Evolutionary conservation across 371 early-diverging fungal genomes (phyloP).

Genomic region (Synchytrium microbalum): DNA sequence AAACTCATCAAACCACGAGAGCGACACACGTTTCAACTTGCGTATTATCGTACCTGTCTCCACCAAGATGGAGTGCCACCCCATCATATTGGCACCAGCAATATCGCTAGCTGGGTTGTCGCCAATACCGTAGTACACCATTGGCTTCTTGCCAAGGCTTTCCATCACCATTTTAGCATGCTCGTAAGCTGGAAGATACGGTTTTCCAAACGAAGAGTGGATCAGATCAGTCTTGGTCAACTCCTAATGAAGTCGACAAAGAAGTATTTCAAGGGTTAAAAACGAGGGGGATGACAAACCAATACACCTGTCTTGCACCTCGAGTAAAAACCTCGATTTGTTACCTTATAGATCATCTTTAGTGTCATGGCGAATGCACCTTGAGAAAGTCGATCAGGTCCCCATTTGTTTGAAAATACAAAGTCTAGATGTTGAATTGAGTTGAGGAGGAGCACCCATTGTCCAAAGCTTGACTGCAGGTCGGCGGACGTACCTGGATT

Average conservation of each 20-base stretch:
- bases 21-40: too few relatives aligned
- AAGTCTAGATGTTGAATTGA: neutral
- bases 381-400: neutral
- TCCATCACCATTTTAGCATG: neutral
- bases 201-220: neutral
- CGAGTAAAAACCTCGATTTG: too few relatives aligned
- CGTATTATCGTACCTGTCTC: too few relatives aligned
- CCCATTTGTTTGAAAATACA: too few relatives aligned
- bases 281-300: too few relatives aligned
- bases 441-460: too few relatives aligned
- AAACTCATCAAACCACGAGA: too few relatives aligned
- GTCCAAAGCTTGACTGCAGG: too few relatives aligned
- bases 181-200: neutral
- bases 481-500: neutral
- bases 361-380: neutral
- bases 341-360: neutral
- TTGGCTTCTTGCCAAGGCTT: neutral
- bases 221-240: neutral
- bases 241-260: too few relatives aligned
- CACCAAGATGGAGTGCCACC: conserved; percentile 54
- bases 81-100: conserved; percentile 45
- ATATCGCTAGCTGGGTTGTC: conserved; percentile 7
- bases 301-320: too few relatives aligned
- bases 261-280: too few relatives aligned
- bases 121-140: neutral